Base-by-base conservation (phyloP, 495 filamentous ascomycete species). In the Extremus antarcticus region DNA sequence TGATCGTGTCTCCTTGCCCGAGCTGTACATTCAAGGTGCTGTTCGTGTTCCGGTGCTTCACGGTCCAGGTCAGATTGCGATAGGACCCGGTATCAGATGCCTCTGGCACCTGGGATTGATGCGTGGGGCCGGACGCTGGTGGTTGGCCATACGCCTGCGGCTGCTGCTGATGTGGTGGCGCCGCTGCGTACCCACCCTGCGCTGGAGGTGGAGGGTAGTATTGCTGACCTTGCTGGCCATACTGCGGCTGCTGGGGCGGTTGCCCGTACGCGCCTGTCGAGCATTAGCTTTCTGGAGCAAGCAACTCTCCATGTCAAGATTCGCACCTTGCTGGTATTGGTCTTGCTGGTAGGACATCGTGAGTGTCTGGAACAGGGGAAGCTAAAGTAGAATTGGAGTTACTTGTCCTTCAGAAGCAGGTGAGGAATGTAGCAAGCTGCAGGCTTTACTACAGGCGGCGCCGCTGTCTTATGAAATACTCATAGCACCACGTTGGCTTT, bases 1-100 rank as follows among this genome's bases (percentile, higher is more conserved):
- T 54, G 35, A 54, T 29, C 13, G 24, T 40, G 24, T 54, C 52
- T 21, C 52, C 52, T 29, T 46, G 52, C 8, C 32, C 17, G 11
- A 54, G 52, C 35, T 43, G 52, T 17, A 54, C 16, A n/a, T 54
- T 43, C 20, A 54, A 21, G 16, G 24, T 54, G 20, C 40, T 47
- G 20, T 46, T 46, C 20, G 52, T 43, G 29, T 54, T 54, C 21
- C 52, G 40, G 52, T 54, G 52, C 25, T 54, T 54, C 20, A 54
- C 24, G 22, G 52, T 54, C 38, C 43, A 54, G 20, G 40, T 48
- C 9, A 54, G 10, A 13, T 40, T 40, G 20, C 43, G 52, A 38
- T 38, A 54, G 23, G 2, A 29, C 11, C 52, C 41, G 2, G 41
- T 48, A 23, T 54, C 52, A 22, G 7, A 25, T 21, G 43, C 52